Percentiles rank a stretch among this genome's conserved stretches.
These are phyloP conservation scores for Kalanchoe fedtschenkoi DNA, from an alignment of 164 flowering plant species.

Conservation along the genomic window DNA sequence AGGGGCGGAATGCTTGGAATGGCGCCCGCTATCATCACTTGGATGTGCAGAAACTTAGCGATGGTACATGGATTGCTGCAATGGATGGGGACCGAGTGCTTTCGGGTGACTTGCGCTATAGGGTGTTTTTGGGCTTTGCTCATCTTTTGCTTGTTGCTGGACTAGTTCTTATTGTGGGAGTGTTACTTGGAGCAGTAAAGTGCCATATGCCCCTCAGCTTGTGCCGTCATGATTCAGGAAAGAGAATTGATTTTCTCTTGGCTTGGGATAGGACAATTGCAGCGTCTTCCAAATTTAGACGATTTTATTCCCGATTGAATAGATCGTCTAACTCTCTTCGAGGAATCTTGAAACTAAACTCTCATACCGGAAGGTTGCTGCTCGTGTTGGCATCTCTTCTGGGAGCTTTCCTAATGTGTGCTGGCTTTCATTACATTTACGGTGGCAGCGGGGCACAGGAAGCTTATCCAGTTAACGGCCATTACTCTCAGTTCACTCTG, in stretches of 20 bases:
- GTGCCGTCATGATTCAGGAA: conserved; percentile 44
- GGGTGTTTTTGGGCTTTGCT: conserved; percentile 53
- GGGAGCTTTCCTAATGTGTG: conserved; percentile 48
- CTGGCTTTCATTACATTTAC: conserved; percentile 42
- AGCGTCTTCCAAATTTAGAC: conserved; percentile 44
- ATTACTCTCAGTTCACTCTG: conserved; percentile 79
- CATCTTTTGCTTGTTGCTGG: conserved; percentile 32
- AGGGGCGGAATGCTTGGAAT: conserved; percentile 83
- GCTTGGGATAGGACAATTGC: conserved; percentile 43
- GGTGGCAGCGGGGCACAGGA: conserved; percentile 84
- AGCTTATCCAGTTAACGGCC: conserved; percentile 57
- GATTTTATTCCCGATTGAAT: conserved; percentile 62
- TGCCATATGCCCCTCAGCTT: conserved; percentile 60
- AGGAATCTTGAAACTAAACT: conserved; percentile 42
- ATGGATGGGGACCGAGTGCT: conserved; percentile 88
- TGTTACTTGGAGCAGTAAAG: conserved; percentile 64
- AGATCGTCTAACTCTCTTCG: conserved; percentile 30
- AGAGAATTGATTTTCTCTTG: conserved; percentile 44
- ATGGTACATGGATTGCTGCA: conserved; percentile 72
- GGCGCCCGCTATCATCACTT: conserved; percentile 85
- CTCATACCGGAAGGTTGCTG: conserved; percentile 37
- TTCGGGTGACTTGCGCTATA: conserved; percentile 57
- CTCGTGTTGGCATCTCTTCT: conserved; percentile 25
- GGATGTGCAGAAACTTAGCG: conserved; percentile 60
- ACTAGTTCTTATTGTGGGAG: conserved; percentile 48